Base-by-base conservation (phyloP, 306 rosid genomes). In the Neltuma alba region DNA sequence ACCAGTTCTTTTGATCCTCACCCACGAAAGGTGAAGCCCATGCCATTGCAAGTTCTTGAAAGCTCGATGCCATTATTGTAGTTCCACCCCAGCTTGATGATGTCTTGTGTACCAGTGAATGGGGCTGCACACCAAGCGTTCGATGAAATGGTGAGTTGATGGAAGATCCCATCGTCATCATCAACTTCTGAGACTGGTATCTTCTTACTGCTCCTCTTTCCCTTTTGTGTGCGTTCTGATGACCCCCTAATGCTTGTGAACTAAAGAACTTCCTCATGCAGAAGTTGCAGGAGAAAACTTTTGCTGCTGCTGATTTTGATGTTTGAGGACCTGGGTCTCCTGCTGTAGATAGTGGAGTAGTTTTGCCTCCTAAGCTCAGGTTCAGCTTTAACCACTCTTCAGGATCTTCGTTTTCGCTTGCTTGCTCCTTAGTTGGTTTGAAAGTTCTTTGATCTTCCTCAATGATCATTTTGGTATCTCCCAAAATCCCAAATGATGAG, bases 171-270 rank as follows among this genome's bases (percentile, higher is more conserved):
- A 90, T 82, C 81, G 89, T 83, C 18, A 94, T 70, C 88, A 85
- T 85, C 84, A 91, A 79, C 79, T 89, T 85, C 79, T 90, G 96
- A 36, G 98, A 82, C 69, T 88, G 98, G 77, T 84, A 88, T 85
- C 97, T 93, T 86, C 91, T 90, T 16, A 92, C 90, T 63, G 92
- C 99, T 20, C 99, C 97, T 83, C 98, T 88, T 76, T 93, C 98
- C 77, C 98, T 93, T 85, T 93, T 93, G 89, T 96, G 98, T 25
- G 98, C 99, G 65, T 96, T 96, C 81, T 93, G 98, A 79, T 93
- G 99, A 62, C 98, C 99, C 21, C 99, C 99, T 83, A 96, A 82
- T 65, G 99, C 99, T 70, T 96, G 99, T 70, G 99, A 93, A 58
- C 96, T 93, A 64, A 80, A 89, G 87, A 96, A 96, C 86, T 91